Evolutionary conservation across 2,329 filamentous ascomycete species (phyloP).

Genomic region (Diplodia seriata): DNA sequence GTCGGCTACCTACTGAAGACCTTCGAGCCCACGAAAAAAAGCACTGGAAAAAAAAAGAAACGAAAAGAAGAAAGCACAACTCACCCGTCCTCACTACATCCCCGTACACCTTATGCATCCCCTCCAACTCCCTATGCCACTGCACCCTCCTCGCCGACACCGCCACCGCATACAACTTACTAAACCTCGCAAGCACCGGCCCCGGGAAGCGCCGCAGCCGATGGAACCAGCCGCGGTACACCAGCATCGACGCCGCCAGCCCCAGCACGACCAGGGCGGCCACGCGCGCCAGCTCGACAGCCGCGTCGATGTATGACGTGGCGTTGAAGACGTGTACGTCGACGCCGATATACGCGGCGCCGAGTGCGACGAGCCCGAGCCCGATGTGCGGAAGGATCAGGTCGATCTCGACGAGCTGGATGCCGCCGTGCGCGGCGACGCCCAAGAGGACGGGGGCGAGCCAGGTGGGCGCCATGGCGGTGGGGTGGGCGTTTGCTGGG

Average conservation of each 20-base stretch:
- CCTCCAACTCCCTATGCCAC: slow-evolving; percentile 29
- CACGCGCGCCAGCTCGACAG: not conserved
- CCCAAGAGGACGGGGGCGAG: slow-evolving; percentile 1
- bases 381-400: slow-evolving; percentile 6
- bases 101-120: slow-evolving; percentile 23
- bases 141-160: slow-evolving; percentile 1
- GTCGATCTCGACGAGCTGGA: slow-evolving; percentile 11
- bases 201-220: slow-evolving; percentile 46
- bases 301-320: not conserved
- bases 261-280: not conserved
- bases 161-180: slow-evolving; percentile 33
- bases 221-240: slow-evolving; percentile 46
- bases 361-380: not conserved
- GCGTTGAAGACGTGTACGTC: not conserved
- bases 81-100: slow-evolving; percentile 37
- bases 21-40: no score
- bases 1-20: not conserved
- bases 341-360: not conserved
- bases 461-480: not conserved
- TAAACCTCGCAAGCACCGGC: slow-evolving; percentile 45
- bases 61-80: slow-evolving; percentile 35
- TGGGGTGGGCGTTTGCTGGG: no score
- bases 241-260: slow-evolving; percentile 1
- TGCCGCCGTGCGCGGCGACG: not conserved
- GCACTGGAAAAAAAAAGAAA: no score